Conservation (phyloP, 2,329 filamentous ascomycete genomes). For the Fusarium camptoceras region DNA sequence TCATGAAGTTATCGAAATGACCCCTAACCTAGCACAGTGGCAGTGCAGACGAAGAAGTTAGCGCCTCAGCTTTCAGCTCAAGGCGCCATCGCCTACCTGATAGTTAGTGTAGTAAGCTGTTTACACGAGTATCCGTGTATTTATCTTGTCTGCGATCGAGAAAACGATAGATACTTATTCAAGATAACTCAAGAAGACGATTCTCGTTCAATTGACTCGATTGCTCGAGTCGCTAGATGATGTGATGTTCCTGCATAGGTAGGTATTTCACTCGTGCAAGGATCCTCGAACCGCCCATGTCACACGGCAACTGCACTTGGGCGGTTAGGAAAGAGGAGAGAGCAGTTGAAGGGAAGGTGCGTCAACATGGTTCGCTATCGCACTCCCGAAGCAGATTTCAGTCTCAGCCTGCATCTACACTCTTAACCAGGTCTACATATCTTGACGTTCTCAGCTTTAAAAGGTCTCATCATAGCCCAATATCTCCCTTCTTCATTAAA, state of each 20-base stretch:
- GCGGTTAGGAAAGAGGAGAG: conserved; percentile 17
- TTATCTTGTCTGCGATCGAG: background rate
- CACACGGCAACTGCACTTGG: conserved; percentile 7
- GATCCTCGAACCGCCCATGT: conserved; percentile 23
- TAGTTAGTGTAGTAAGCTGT: background rate
- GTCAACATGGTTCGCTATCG: background rate
- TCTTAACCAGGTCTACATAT: conserved; percentile 2
- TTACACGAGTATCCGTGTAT: background rate
- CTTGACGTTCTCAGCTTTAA: background rate
- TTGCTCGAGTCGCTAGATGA: background rate
- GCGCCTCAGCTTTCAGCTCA: background rate
- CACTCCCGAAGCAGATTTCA: background rate
- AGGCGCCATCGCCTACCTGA: background rate
- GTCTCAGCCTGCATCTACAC: background rate
- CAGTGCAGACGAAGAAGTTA: conserved; percentile 9
- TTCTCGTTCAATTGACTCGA: background rate
- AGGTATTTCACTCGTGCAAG: conserved; percentile 7
- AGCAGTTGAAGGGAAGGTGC: conserved; percentile 16
- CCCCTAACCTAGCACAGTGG: background rate
- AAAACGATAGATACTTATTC: background rate
- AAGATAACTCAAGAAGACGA: background rate
- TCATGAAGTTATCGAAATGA: background rate
- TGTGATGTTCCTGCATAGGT: background rate
- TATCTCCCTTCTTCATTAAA: background rate
- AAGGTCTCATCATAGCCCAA: background rate